A percentile compares a stretch with the other conserved stretches of the same genome.
Conservation (phyloP, 1,284 basidiomycete genomes). For the Ceratobasidium sp. region DNA sequence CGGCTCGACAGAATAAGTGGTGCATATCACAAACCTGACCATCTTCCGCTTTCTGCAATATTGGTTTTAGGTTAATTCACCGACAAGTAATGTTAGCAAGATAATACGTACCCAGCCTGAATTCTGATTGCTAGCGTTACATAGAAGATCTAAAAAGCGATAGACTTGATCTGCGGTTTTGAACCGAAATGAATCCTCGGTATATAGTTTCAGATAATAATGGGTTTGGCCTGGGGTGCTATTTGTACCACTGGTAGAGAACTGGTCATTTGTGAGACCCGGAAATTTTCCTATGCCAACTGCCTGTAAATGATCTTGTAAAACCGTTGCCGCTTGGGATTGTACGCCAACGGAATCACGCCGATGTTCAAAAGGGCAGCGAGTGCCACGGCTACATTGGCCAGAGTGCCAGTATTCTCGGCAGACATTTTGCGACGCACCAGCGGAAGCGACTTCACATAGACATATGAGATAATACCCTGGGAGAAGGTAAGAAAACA, state of each 20-base stretch:
- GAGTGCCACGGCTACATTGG: conserved; percentile 64
- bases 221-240: conserved; percentile 67
- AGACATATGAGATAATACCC: too few relatives aligned
- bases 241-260: conserved; percentile 26
- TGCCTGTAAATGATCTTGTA: conserved; percentile 18
- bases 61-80: not conserved
- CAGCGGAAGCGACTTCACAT: not conserved
- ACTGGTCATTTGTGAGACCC: conserved; percentile 12
- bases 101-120: conserved; percentile 64
- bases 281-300: conserved; percentile 54
- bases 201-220: conserved; percentile 63
- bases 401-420: conserved; percentile 68
- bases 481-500: too few relatives aligned
- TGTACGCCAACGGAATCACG: too few relatives aligned
- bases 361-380: conserved; percentile 64
- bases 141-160: conserved; percentile 64
- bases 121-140: conserved; percentile 64
- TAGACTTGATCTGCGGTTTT: conserved; percentile 61
- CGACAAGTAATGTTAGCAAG: too few relatives aligned
- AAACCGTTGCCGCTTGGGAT: conserved; percentile 24
- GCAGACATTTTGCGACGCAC: conserved; percentile 66
- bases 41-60: not conserved
- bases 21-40: conserved; percentile 61
- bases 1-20: too few relatives aligned
- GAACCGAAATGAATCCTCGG: conserved; percentile 64